Evolutionary conservation across 2,329 filamentous ascomycete genomes (phyloP).

Genomic region (Fusarium buxicola): DNA sequence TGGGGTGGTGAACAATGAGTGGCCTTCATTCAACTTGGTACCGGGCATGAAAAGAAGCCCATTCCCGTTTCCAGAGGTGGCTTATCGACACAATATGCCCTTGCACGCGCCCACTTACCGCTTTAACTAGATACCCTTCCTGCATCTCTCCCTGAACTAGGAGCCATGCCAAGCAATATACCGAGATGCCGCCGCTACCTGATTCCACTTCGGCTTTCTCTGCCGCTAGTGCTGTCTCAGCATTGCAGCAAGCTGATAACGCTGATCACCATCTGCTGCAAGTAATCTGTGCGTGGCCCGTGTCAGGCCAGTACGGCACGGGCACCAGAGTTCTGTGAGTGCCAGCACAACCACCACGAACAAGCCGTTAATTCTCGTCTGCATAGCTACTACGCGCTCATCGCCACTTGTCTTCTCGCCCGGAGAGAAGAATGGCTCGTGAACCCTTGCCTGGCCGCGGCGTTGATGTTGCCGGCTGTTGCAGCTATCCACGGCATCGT

Average conservation of each 20-base stretch:
- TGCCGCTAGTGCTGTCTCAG: not conserved
- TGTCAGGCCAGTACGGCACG: slow-evolving; percentile 67
- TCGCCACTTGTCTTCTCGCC: slow-evolving; percentile 72
- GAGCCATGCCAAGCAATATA: slow-evolving; percentile 10
- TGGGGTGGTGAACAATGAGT: not conserved
- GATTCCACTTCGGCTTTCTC: not conserved
- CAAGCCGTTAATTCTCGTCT: accelerated
- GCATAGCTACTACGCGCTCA: slow-evolving; percentile 70
- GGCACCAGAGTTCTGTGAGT: slow-evolving; percentile 64
- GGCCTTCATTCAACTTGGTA: not conserved
- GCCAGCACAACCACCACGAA: not conserved
- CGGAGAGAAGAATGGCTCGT: slow-evolving; percentile 71
- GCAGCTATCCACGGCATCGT: slow-evolving; percentile 73
- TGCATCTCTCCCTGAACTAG: not conserved
- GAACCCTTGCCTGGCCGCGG: slow-evolving; percentile 72
- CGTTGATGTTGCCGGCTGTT: slow-evolving; percentile 71
- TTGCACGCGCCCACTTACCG: not conserved
- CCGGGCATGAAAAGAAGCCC: not conserved
- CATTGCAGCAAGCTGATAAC: not conserved
- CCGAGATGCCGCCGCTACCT: slow-evolving; percentile 16
- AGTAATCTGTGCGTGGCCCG: slow-evolving; percentile 68
- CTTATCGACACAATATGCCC: not conserved
- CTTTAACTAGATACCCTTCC: not conserved
- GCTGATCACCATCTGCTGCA: slow-evolving; percentile 42
- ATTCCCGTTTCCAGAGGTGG: not conserved